Conservation (phyloP, 805 yeast species). For the Monosporozyma siamensis region DNA sequence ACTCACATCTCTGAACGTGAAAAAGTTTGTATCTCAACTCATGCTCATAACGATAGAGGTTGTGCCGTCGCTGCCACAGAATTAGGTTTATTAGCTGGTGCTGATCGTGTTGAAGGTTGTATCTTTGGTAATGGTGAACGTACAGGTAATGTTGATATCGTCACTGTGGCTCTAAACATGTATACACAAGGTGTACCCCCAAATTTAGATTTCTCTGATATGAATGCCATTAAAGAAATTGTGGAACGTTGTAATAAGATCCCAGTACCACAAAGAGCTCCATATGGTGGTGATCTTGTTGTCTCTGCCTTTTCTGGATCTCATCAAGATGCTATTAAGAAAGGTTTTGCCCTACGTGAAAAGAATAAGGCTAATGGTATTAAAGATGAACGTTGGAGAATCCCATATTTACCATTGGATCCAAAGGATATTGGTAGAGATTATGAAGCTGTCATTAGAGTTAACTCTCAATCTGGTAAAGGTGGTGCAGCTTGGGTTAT, state of each 20-base stretch:
- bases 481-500: constrained; percentile 90
- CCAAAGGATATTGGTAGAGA: constrained; percentile 80
- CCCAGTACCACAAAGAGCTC: constrained; percentile 71
- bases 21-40: constrained; percentile 63
- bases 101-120: constrained; percentile 80
- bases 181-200: constrained; percentile 78
- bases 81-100: constrained; percentile 74
- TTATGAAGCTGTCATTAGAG: constrained; percentile 81
- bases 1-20: constrained; percentile 59
- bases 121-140: constrained; percentile 81
- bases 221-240: constrained; percentile 54
- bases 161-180: constrained; percentile 65
- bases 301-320: constrained; percentile 80
- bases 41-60: constrained; percentile 80
- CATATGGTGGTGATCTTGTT: constrained; percentile 74
- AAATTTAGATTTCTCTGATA: constrained; percentile 59
- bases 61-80: constrained; percentile 85
- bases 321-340: constrained; percentile 82
- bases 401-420: constrained; percentile 78
- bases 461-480: constrained; percentile 80
- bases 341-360: constrained; percentile 50
- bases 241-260: constrained; percentile 76
- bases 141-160: constrained; percentile 78
- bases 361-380: constrained; percentile 29
- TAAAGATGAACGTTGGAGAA: constrained; percentile 42